These are phyloP conservation scores for Apium graveolens DNA, from an alignment of 129 eudicot genomes.

Conservation along the genomic window DNA sequence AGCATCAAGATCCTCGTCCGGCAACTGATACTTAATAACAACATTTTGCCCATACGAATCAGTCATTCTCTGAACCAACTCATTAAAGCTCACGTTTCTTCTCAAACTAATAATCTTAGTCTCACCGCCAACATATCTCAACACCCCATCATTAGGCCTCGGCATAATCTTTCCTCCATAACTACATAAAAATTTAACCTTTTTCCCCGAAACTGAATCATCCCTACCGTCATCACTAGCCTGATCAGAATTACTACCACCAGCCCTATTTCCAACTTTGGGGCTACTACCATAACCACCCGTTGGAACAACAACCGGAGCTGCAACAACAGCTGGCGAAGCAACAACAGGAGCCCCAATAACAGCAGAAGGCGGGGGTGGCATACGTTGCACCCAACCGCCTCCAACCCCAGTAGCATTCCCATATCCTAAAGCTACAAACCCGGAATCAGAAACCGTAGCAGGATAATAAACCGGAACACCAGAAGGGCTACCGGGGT, in stretches of 20 bases:
- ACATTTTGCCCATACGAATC: slow-evolving; percentile 3
- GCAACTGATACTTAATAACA: slow-evolving; percentile 3
- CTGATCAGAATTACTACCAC: not conserved
- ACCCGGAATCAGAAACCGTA: slow-evolving; percentile 2
- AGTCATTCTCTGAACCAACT: not conserved
- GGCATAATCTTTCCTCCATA: slow-evolving; percentile 91
- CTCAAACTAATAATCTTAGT: slow-evolving; percentile 76
- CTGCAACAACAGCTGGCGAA: slow-evolving; percentile 3
- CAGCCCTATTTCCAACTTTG: not conserved
- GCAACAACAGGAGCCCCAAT: not conserved
- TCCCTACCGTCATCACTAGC: not conserved
- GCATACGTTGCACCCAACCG: slow-evolving; percentile 3
- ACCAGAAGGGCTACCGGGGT: not conserved
- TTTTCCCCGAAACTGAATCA: slow-evolving; percentile 9
- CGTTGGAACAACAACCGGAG: not conserved
- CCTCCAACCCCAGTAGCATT: slow-evolving; percentile 4
- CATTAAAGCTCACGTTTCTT: slow-evolving; percentile 29
- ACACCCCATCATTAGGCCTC: slow-evolving; percentile 70
- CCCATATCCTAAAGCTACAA: slow-evolving; percentile 1
- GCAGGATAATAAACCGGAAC: slow-evolving; percentile 3
- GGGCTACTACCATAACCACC: not conserved
- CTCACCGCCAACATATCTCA: slow-evolving; percentile 92
- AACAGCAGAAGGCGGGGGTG: not conserved
- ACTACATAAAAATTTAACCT: slow-evolving; percentile 81
- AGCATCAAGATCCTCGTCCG: slow-evolving; percentile 6